Percentiles rank a stretch among this genome's conserved stretches.
phyloP scores from a whole-genome alignment of 139 green algal species.

The Auxenochlorella pyrenoidosa region DNA sequence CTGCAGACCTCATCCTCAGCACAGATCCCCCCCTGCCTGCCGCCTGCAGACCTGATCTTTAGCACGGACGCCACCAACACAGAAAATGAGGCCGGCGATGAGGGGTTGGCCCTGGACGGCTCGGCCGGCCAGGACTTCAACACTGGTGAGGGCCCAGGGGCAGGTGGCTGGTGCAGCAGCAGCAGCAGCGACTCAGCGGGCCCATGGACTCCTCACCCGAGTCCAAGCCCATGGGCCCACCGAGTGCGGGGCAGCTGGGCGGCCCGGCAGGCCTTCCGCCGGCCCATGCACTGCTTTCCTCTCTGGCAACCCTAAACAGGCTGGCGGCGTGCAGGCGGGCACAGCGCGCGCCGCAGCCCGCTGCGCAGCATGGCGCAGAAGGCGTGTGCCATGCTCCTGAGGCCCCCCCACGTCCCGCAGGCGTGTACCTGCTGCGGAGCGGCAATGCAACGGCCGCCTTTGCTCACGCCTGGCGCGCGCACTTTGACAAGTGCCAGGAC shows the following conservation, averaged over 20 bases:
- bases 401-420: neutral
- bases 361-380: too few species aligned
- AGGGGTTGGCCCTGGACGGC: neutral
- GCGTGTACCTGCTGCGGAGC: constrained; percentile 22
- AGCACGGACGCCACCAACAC: neutral
- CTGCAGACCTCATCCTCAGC: constrained; percentile 29
- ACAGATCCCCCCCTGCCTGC: neutral
- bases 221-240: too few species aligned
- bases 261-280: too few species aligned
- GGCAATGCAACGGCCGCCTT: neutral
- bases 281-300: neutral
- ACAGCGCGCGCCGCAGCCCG: too few species aligned
- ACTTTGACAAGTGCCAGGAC: neutral
- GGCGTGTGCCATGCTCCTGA: neutral
- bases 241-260: too few species aligned
- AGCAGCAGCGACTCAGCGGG: too few species aligned
- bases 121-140: constrained; percentile 18
- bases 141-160: constrained; percentile 15
- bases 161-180: too few species aligned
- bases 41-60: constrained; percentile 27
- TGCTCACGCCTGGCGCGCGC: neutral
- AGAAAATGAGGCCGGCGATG: neutral
- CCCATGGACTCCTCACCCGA: too few species aligned
- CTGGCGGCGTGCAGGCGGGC: too few species aligned
- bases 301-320: too few species aligned